Evolutionary conservation across 148 eudicot genomes (phyloP).

Genomic region (Vaccinium myrtillus): DNA sequence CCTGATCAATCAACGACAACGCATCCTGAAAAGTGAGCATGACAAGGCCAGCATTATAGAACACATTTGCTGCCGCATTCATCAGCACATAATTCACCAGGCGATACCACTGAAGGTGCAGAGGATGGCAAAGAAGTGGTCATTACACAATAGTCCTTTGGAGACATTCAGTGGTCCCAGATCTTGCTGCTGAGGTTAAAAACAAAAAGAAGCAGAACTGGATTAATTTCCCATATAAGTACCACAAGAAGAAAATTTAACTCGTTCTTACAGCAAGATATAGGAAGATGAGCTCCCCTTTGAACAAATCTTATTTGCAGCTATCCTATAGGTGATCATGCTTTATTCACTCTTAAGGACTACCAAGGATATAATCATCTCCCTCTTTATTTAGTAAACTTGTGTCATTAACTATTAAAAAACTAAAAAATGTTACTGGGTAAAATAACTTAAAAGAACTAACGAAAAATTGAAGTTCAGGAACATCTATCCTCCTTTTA

Average conservation of each 20-base stretch:
- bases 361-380: not conserved
- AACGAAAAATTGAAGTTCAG: not conserved
- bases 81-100: conserved; percentile 71
- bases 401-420: not conserved
- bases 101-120: conserved; percentile 75
- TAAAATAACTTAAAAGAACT: not conserved
- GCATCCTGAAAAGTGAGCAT: conserved; percentile 82
- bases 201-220: not conserved
- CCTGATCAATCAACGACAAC: conserved; percentile 82
- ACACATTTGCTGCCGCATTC: conserved; percentile 76
- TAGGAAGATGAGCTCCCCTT: not conserved
- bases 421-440: not conserved
- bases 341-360: not conserved
- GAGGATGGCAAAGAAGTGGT: conserved; percentile 59
- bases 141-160: conserved; percentile 57
- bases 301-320: not conserved
- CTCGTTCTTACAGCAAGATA: not conserved
- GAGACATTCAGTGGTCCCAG: conserved; percentile 40
- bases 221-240: not conserved
- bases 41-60: conserved; percentile 68
- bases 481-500: not conserved
- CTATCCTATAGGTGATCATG: not conserved
- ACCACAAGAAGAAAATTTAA: not conserved
- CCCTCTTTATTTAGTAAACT: not conserved
- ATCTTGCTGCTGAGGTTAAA: conserved; percentile 42